Evolutionary conservation across 2,329 filamentous ascomycete genomes (phyloP), one percentile per base, ranked within the genome.

Genomic region (Elsinoe ampelina): DNA sequence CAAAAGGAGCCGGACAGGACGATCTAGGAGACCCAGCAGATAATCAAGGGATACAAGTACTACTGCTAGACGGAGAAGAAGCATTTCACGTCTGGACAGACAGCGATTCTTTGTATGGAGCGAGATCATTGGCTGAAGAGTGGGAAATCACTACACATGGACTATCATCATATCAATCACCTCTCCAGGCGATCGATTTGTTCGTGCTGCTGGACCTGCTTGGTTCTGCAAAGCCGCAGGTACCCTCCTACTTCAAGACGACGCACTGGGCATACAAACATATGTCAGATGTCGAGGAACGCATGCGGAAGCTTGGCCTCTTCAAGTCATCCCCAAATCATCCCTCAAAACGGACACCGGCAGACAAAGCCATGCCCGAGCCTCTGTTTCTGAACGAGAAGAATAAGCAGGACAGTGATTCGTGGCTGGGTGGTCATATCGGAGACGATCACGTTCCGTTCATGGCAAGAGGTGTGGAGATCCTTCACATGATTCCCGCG

Each of bases 391-490:
- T 96, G 3, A 73, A 78, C 5, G 85, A 95, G 41, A 67, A 73
- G 1, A 73, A 76, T 17, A 88, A 84, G 69, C 68, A 67, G 20
- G 66, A 70, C 10, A 60, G 69, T 1, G 66, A 75, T 50, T 73
- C 34, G 79, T 87, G 64, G 71, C 68, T 66, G 55, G 77, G 68
- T 45, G 82, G 71, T 58, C 71, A 41, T 67, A 71, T 75, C 12
- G 81, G 84, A 61, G 93, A 98, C 67, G 93, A 98, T 66, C 93
- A 98, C 68, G 70, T 96, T 4, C 93, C 93, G 0, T 98, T 98
- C 65, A 83, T 97, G 78, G 75, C 75, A 35, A 81, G 89, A 35
- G 93, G 93, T 1, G 92, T 97, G 0, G 85, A 95, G 26, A 79
- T 97, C 13, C 71, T 98, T 58, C 93, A 98, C 72, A 71, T 98